Evolutionary conservation across 1,284 basidiomycete genomes (phyloP).

Genomic region (Irpex sp.): DNA sequence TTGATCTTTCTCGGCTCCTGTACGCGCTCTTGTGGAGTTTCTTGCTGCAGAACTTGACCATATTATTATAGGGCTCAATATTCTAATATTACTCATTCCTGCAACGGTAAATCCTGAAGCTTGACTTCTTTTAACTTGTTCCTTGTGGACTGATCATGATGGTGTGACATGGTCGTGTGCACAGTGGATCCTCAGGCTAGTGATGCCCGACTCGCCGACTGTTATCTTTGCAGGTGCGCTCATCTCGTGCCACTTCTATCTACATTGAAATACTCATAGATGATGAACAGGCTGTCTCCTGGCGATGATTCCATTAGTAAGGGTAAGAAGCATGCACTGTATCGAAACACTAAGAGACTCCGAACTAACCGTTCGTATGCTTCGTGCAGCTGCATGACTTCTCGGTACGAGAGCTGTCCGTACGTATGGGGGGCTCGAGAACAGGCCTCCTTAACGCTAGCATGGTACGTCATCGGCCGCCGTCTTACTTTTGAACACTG

Average conservation of each 20-base stretch:
- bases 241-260: background rate
- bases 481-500: too few species aligned
- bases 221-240: conserved; percentile 62
- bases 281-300: conserved; percentile 53
- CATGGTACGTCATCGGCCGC: conserved; percentile 45
- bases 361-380: background rate
- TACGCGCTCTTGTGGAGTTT: conserved; percentile 26
- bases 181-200: conserved; percentile 65
- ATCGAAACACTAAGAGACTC: background rate
- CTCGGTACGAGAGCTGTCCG: conserved; percentile 70
- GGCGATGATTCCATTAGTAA: conserved; percentile 69
- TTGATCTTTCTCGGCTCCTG: conserved; percentile 55
- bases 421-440: conserved; percentile 73
- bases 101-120: conserved; percentile 60
- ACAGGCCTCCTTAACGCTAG: conserved; percentile 82
- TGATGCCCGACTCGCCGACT: conserved; percentile 52
- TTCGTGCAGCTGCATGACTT: conserved; percentile 69
- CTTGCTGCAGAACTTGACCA: background rate
- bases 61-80: conserved; percentile 52
- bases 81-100: conserved; percentile 56
- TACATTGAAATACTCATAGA: background rate
- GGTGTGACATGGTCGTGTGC: too few species aligned
- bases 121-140: too few species aligned
- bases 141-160: too few species aligned
- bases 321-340: conserved; percentile 34